These are phyloP conservation scores for Elaeagnus macrophylla DNA, from an alignment of 306 rosid genomes.

Conservation along the genomic window DNA sequence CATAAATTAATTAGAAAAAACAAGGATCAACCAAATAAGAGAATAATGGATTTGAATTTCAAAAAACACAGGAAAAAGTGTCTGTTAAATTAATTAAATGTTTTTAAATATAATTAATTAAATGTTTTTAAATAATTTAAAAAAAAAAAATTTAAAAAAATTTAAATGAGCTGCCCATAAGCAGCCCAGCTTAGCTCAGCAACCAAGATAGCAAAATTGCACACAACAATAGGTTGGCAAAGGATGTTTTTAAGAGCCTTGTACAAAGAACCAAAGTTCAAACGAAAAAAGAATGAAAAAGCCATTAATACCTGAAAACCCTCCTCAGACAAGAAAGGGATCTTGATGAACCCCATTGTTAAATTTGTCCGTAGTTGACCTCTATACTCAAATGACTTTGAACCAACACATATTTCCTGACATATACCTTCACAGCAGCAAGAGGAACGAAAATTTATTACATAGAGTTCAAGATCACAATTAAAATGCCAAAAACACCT, in stretches of 20 bases:
- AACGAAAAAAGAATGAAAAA: conserved; percentile 1
- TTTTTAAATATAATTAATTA: too few relatives aligned
- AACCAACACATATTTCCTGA: conserved; percentile 20
- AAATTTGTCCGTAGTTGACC: conserved; percentile 6
- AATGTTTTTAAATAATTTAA: too few relatives aligned
- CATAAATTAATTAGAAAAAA: too few relatives aligned
- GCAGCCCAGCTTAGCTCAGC: too few relatives aligned
- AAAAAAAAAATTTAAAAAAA: too few relatives aligned
- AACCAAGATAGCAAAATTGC: too few relatives aligned
- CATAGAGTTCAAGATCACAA: too few relatives aligned
- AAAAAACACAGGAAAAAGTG: too few relatives aligned
- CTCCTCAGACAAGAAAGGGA: conserved; percentile 12
- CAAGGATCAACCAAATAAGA: too few relatives aligned
- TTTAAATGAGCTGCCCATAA: too few relatives aligned
- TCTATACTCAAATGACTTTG: conserved; percentile 13
- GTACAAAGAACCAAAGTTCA: not conserved
- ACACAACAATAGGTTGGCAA: not conserved
- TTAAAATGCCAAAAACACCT: conserved; percentile 18
- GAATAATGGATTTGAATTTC: too few relatives aligned
- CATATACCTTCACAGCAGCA: conserved; percentile 20
- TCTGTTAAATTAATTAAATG: too few relatives aligned
- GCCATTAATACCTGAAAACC: conserved; percentile 13
- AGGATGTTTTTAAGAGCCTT: not conserved
- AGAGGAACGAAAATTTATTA: conserved; percentile 1
- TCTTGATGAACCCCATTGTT: conserved; percentile 12